Evolutionary conservation across 2,329 filamentous ascomycete genomes (phyloP).

Genomic region (Aurifilum marmelostoma): DNA sequence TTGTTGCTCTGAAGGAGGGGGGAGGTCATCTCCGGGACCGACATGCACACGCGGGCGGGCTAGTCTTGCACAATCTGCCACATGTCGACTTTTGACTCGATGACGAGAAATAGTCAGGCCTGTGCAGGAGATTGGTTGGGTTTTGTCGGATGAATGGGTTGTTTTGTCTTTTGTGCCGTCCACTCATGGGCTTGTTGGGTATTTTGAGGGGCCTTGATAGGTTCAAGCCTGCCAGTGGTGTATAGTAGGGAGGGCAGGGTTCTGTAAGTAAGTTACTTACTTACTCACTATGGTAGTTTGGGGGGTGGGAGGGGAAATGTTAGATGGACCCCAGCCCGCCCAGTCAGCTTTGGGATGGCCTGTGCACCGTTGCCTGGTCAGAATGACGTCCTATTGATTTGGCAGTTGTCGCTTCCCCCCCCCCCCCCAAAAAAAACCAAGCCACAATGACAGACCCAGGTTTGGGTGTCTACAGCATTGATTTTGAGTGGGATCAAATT

Average conservation of each 20-base stretch:
- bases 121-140: not conserved
- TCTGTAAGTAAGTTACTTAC: too few species aligned
- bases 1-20: too few species aligned
- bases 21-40: too few species aligned
- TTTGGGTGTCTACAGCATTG: not conserved
- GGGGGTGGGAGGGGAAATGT: not conserved
- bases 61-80: conserved; percentile 3
- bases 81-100: conserved; percentile 5
- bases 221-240: not conserved
- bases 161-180: not conserved
- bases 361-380: conserved; percentile 6
- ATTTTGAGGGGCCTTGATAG: not conserved
- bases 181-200: not conserved
- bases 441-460: not conserved
- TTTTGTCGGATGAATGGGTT: not conserved
- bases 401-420: too few species aligned
- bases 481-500: not conserved
- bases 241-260: too few species aligned
- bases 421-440: not conserved
- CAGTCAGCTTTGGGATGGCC: not conserved
- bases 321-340: not conserved
- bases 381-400: conserved; percentile 9
- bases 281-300: too few species aligned
- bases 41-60: not conserved
- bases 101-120: not conserved